phyloP scores from a whole-genome alignment of 495 filamentous ascomycete species.

The Penicillium crystallinum region DNA sequence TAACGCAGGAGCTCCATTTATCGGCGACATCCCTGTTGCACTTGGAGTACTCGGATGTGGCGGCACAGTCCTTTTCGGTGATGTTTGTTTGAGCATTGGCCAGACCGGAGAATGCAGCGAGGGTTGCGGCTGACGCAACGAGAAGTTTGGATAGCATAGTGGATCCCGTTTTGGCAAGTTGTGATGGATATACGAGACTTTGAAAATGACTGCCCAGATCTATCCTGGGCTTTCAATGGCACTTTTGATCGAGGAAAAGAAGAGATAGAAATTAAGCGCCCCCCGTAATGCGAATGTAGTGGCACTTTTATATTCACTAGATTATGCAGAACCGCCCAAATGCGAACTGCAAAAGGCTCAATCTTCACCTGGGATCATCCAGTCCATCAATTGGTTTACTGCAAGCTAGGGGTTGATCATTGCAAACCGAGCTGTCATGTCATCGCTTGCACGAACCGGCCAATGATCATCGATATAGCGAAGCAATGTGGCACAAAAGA shows the following conservation, averaged over 20 bases:
- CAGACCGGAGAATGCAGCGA: conserved; percentile 12
- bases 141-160: conserved; percentile 19
- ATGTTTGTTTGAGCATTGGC: conserved; percentile 25
- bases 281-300: background rate
- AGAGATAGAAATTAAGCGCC: no score
- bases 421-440: conserved; percentile 18
- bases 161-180: background rate
- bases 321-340: background rate
- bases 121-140: conserved; percentile 9
- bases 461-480: background rate
- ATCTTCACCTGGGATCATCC: conserved; percentile 2
- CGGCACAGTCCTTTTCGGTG: conserved; percentile 17
- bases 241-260: background rate
- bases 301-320: background rate
- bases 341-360: background rate
- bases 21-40: conserved; percentile 22
- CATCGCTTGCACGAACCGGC: conserved; percentile 3
- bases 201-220: background rate
- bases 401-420: conserved; percentile 17
- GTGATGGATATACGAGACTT: background rate
- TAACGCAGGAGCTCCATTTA: conserved; percentile 21
- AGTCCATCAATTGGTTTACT: background rate
- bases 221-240: background rate
- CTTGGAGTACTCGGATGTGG: conserved; percentile 12
- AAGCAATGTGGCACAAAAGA: background rate